phyloP scores from a whole-genome alignment of 192 early-diverging fungal genomes.

The Rhizophagus prolifer region DNA sequence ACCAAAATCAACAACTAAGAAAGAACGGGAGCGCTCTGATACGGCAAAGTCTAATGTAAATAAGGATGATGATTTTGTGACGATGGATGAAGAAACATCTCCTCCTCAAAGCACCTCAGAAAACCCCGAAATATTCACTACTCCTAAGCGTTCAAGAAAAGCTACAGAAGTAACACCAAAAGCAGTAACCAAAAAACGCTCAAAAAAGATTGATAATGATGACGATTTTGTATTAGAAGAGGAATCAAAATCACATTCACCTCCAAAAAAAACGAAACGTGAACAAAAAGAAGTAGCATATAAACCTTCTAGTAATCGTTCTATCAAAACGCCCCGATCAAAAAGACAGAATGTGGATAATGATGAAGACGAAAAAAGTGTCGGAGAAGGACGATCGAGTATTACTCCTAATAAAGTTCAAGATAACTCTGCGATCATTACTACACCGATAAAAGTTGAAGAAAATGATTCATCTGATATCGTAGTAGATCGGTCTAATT shows the following conservation, averaged over 20 bases:
- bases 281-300: not conserved
- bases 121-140: not conserved
- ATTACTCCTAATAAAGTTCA: too few relatives aligned
- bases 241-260: not conserved
- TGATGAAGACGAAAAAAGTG: not conserved
- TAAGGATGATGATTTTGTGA: not conserved
- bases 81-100: not conserved
- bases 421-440: too few relatives aligned
- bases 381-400: too few relatives aligned
- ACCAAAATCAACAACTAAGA: not conserved
- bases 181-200: not conserved
- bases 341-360: not conserved
- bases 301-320: not conserved
- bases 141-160: not conserved
- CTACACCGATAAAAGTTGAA: not conserved
- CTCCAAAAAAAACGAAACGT: not conserved
- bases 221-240: not conserved
- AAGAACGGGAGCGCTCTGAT: not conserved
- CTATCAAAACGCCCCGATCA: not conserved
- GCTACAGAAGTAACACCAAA: not conserved
- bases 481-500: not conserved
- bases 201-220: not conserved
- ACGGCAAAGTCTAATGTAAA: not conserved
- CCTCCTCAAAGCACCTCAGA: not conserved
- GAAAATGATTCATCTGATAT: not conserved